Conservation (phyloP, 345 rosid species). For the Melastoma malabathricum region DNA sequence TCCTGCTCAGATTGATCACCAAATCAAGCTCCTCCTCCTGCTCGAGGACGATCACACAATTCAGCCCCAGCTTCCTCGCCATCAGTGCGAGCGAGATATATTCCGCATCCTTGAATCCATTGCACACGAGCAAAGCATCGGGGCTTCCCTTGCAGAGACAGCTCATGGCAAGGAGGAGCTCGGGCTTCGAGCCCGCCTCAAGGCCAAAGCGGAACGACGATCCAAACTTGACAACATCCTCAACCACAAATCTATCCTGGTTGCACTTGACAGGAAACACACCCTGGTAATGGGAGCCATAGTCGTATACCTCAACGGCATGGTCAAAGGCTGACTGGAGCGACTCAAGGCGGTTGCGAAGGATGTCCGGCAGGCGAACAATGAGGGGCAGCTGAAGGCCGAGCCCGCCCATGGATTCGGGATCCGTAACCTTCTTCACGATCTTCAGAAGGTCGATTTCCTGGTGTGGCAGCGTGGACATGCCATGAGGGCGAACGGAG, state of each 20-base stretch:
- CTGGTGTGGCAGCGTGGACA: conserved; percentile 51
- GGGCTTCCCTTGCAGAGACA: conserved; percentile 65
- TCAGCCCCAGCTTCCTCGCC: conserved; percentile 56
- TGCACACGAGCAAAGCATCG: conserved; percentile 64
- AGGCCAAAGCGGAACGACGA: conserved; percentile 65
- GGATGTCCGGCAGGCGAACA: conserved; percentile 69
- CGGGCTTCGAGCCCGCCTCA: conserved; percentile 96
- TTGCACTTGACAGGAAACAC: conserved; percentile 94
- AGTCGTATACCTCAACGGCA: conserved; percentile 47
- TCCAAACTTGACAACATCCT: conserved; percentile 74
- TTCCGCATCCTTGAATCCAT: conserved; percentile 82
- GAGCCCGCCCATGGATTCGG: conserved; percentile 57
- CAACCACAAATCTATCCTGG: conserved; percentile 79
- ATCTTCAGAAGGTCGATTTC: conserved; percentile 72
- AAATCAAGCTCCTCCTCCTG: conserved; percentile 83
- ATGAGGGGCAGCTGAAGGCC: conserved; percentile 77
- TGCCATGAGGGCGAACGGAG: conserved; percentile 58
- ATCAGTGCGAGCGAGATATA: conserved; percentile 63
- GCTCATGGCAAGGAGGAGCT: conserved; percentile 82
- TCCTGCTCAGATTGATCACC: conserved; percentile 50
- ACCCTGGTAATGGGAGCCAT: conserved; percentile 73
- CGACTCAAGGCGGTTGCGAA: conserved; percentile 68
- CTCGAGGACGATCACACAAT: conserved; percentile 79
- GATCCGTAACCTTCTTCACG: conserved; percentile 70
- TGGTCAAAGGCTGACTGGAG: conserved; percentile 63